Evolutionary conservation across 257 asterid genomes (phyloP).

Genomic region (Salvia hispanica): DNA sequence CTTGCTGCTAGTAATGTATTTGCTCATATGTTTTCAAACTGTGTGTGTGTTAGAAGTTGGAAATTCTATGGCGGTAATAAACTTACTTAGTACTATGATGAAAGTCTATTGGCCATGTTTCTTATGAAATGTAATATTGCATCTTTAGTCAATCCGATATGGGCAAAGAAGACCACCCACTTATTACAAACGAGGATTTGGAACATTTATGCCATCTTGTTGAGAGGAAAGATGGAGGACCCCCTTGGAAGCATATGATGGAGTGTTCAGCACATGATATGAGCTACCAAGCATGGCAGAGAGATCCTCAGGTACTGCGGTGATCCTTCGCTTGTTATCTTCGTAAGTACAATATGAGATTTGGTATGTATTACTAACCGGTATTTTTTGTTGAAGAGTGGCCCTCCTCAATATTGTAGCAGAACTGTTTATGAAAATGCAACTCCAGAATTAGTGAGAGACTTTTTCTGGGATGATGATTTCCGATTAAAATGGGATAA

Average conservation of each 20-base stretch:
- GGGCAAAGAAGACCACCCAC: constrained; percentile 37
- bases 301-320: constrained; percentile 69
- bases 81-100: neutral
- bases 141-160: constrained; percentile 47
- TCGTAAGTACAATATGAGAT: neutral
- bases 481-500: constrained; percentile 89
- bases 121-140: constrained; percentile 20
- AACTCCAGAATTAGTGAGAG: constrained; percentile 82
- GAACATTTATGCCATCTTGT: constrained; percentile 68
- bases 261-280: constrained; percentile 68
- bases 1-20: neutral
- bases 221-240: constrained; percentile 87
- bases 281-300: constrained; percentile 96
- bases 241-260: constrained; percentile 89
- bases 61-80: neutral
- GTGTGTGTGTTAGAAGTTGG: neutral
- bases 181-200: constrained; percentile 60
- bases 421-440: constrained; percentile 93
- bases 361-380: constrained; percentile 13
- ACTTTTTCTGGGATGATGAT: constrained; percentile 95
- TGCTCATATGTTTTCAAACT: neutral
- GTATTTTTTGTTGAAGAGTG: constrained; percentile 45
- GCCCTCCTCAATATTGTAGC: constrained; percentile 93
- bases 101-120: constrained; percentile 11
- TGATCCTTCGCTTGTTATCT: neutral